Percentiles rank a stretch among this genome's conserved stretches.
phyloP scores from a whole-genome alignment of 331 rosid species.

The Quercus phellos region DNA sequence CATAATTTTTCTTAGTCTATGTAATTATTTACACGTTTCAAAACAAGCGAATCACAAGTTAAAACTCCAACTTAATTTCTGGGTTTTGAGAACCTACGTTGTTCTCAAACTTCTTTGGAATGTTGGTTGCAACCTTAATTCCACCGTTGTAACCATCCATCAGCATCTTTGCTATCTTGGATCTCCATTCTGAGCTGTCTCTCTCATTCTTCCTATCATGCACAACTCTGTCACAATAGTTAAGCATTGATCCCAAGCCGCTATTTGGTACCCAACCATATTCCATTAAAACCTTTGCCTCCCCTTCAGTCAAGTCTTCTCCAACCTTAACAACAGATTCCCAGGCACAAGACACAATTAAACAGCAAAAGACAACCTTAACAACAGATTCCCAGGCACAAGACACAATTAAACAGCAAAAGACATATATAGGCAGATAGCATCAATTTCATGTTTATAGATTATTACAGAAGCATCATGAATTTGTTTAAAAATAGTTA shows the following conservation, averaged over 20 bases:
- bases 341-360: constrained; percentile 6
- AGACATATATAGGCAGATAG: background rate
- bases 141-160: constrained; percentile 72
- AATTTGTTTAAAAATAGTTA: background rate
- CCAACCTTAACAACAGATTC: constrained; percentile 59
- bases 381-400: constrained; percentile 12
- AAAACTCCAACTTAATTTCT: constrained; percentile 35
- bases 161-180: constrained; percentile 73
- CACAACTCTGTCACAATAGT: constrained; percentile 74
- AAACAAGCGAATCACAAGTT: constrained; percentile 22
- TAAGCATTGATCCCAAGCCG: constrained; percentile 90
- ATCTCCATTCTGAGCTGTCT: constrained; percentile 68
- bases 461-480: background rate
- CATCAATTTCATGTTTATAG: background rate
- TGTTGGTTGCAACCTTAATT: constrained; percentile 28
- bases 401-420: constrained; percentile 10
- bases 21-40: background rate
- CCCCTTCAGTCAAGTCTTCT: constrained; percentile 70
- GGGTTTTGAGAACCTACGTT: constrained; percentile 28
- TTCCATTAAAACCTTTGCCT: constrained; percentile 62
- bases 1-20: background rate
- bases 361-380: constrained; percentile 38
- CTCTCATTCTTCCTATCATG: constrained; percentile 64
- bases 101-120: constrained; percentile 44
- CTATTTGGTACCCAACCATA: constrained; percentile 80